A percentile compares a stretch with the other conserved stretches of the same genome.
Conservation (phyloP, 2,329 filamentous ascomycete genomes). For the Fusarium subglutinans region DNA sequence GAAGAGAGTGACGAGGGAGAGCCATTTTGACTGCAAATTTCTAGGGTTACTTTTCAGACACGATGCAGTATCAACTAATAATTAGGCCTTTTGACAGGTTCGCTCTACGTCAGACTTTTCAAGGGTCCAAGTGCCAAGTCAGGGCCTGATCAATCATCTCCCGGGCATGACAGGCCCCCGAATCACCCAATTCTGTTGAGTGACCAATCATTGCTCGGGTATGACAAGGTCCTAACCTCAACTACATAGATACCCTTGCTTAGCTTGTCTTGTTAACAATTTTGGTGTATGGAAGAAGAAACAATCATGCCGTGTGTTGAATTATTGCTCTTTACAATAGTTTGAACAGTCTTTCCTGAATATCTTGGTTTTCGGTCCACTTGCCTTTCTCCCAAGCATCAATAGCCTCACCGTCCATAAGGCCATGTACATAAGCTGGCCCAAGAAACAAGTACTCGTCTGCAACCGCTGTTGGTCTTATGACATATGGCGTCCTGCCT, state of each 20-base stretch:
- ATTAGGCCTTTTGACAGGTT: not conserved
- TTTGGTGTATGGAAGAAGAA: not conserved
- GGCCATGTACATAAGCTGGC: not conserved
- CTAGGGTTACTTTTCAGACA: fast-evolving
- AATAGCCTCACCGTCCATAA: not conserved
- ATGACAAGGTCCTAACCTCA: not conserved
- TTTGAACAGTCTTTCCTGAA: not conserved
- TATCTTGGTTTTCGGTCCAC: not conserved
- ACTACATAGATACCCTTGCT: too few species aligned
- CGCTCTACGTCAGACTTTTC: not conserved
- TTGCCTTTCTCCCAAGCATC: not conserved
- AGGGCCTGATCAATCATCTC: not conserved
- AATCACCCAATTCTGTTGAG: not conserved
- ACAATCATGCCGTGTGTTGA: fast-evolving
- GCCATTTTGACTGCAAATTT: not conserved
- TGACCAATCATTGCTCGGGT: not conserved
- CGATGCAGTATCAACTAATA: not conserved
- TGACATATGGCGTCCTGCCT: not conserved
- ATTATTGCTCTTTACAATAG: not conserved
- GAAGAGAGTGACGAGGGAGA: not conserved
- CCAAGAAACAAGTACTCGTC: not conserved
- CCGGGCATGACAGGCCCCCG: not conserved
- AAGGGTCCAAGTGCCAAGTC: not conserved
- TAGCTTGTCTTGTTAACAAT: not conserved
- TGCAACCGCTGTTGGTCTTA: not conserved